Evolutionary conservation across 169 alveolate species (phyloP).

Genomic region (Amoebophrya sp.): DNA sequence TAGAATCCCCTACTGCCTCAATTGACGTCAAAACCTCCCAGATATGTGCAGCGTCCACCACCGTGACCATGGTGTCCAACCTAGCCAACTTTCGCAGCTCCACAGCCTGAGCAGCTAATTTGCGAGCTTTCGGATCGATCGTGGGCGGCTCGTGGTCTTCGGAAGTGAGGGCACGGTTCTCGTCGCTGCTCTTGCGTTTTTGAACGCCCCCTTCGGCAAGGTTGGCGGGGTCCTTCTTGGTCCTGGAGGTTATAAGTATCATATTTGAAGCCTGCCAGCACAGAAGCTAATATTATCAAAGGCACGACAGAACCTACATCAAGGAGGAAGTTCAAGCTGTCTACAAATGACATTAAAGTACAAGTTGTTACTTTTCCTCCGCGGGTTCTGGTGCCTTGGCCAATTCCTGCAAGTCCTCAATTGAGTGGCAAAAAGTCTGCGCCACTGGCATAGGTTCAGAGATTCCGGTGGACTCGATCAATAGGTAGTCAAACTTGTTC

Average conservation of each 20-base stretch:
- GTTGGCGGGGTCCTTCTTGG: no score
- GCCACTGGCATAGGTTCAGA: conserved; percentile 42
- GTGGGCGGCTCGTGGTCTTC: no score
- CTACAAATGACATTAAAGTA: not conserved
- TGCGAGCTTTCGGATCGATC: no score
- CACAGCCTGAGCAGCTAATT: not conserved
- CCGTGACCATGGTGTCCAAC: conserved; percentile 42
- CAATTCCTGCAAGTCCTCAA: conserved; percentile 34
- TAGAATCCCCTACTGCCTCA: conserved; percentile 33
- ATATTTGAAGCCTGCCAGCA: no score
- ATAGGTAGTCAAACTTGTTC: conserved; percentile 35
- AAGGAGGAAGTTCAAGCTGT: not conserved
- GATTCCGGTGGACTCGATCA: conserved; percentile 39
- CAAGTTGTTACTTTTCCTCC: no score
- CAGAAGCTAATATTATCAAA: no score
- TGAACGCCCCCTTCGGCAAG: no score
- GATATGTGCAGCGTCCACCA: conserved; percentile 35
- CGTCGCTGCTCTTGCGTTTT: no score
- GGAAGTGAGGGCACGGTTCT: no score
- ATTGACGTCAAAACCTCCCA: conserved; percentile 31
- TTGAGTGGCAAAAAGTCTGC: conserved; percentile 27
- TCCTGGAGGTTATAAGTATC: no score
- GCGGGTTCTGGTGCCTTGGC: no score
- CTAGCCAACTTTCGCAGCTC: conserved; percentile 35
- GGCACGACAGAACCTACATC: not conserved